phyloP scores from a whole-genome alignment of 2,329 filamentous ascomycete genomes.

The Ceratocystis smalleyi region DNA sequence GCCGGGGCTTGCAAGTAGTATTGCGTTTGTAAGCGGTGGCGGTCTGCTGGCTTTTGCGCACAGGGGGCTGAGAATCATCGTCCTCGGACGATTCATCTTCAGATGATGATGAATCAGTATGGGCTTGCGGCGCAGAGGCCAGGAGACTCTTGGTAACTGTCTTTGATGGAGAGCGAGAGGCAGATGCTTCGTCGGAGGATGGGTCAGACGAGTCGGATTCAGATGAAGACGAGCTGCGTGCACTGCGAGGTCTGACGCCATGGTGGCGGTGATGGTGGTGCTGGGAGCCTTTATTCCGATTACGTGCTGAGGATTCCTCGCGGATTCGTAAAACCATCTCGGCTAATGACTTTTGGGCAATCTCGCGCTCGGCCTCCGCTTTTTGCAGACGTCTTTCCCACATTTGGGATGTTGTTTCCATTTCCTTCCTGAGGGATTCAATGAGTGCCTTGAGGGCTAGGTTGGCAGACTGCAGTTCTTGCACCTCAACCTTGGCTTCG shows the following conservation, averaged over 20 bases:
- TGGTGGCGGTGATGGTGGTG: not conserved
- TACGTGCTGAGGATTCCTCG: constrained; percentile 9
- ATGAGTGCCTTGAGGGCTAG: constrained; percentile 47
- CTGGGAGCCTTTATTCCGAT: constrained; percentile 1
- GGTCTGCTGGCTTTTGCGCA: not conserved
- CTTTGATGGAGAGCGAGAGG: not conserved
- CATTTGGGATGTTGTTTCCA: constrained; percentile 27
- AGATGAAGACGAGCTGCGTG: constrained; percentile 6
- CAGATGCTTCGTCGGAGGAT: not conserved
- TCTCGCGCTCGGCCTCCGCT: constrained; percentile 62
- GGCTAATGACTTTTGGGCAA: constrained; percentile 57
- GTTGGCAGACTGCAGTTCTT: constrained; percentile 20
- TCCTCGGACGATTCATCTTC: constrained; percentile 9
- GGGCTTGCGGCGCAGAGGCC: not conserved
- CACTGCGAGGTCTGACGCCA: not conserved
- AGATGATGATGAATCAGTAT: constrained; percentile 4
- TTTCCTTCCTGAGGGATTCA: constrained; percentile 61
- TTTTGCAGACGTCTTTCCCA: constrained; percentile 28
- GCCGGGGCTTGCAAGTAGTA: too few relatives aligned
- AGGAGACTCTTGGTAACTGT: not conserved
- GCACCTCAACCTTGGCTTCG: constrained; percentile 20
- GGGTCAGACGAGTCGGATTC: not conserved
- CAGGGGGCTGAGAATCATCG: not conserved
- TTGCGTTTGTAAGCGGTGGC: not conserved
- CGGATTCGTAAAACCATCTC: constrained; percentile 81